These are phyloP conservation scores for Colletotrichum higginsianum DNA, from an alignment of 2,329 filamentous ascomycete species.

Conservation along the genomic window DNA sequence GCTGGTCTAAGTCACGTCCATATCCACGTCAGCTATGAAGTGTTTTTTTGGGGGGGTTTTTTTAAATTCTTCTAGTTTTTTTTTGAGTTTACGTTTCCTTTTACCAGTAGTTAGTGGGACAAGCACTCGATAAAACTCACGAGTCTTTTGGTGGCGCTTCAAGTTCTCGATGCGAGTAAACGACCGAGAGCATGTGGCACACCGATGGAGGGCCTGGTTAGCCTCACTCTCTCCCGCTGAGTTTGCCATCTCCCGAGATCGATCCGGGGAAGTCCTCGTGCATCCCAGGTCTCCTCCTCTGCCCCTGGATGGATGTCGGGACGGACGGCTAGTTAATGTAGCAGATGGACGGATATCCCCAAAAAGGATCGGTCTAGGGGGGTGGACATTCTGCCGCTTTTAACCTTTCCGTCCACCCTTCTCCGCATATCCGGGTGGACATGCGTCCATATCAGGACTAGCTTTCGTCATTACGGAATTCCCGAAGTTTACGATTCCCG, in stretches of 20 bases:
- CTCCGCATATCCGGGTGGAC: conserved; percentile 14
- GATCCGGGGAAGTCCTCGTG: neutral
- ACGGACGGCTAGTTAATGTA: neutral
- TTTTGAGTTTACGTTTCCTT: too few relatives aligned
- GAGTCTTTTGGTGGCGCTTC: conserved; percentile 32
- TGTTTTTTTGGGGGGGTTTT: too few relatives aligned
- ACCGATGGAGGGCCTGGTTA: conserved; percentile 4
- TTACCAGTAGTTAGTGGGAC: too few relatives aligned
- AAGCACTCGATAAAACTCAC: neutral
- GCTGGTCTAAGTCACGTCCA: neutral
- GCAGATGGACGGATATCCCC: conserved; percentile 18
- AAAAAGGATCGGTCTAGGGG: neutral
- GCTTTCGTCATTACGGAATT: neutral
- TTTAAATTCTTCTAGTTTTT: too few relatives aligned
- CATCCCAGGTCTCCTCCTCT: neutral
- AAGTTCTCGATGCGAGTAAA: conserved; percentile 30
- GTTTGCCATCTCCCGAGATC: neutral
- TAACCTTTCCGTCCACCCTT: conserved; percentile 22
- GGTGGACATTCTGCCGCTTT: conserved; percentile 5
- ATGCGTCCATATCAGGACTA: neutral
- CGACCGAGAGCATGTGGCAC: conserved; percentile 1
- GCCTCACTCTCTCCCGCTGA: neutral
- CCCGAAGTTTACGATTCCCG: neutral
- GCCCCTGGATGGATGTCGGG: neutral
- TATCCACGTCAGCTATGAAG: neutral